Percentiles rank a stretch among this genome's conserved stretches.
Conservation (phyloP, 2,329 filamentous ascomycete genomes). For the Epichloe typhina region DNA sequence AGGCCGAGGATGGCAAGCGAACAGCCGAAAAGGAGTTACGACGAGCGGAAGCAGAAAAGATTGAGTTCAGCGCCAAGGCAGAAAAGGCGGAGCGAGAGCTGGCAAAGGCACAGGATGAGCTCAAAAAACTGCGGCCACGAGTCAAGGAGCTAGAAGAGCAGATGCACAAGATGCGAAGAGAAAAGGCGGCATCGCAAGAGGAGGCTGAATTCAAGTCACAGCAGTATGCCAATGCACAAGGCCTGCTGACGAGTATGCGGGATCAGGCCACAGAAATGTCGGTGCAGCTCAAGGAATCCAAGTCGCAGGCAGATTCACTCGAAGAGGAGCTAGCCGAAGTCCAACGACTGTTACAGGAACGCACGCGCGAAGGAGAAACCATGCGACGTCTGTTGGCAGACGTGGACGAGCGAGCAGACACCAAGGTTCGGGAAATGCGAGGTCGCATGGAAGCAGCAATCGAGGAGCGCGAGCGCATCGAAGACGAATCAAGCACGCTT, state of each 20-base stretch:
- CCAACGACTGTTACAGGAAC: slow-evolving; percentile 72
- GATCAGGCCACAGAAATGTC: slow-evolving; percentile 81
- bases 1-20: slow-evolving; percentile 67
- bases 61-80: slow-evolving; percentile 58
- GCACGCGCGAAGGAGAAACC: slow-evolving; percentile 83
- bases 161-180: slow-evolving; percentile 51
- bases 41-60: slow-evolving; percentile 63
- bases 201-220: slow-evolving; percentile 74
- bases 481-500: slow-evolving; percentile 74
- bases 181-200: slow-evolving; percentile 56
- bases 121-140: slow-evolving; percentile 49
- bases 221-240: slow-evolving; percentile 76
- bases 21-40: slow-evolving; percentile 65
- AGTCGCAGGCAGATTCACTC: slow-evolving; percentile 67
- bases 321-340: slow-evolving; percentile 89
- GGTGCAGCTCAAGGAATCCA: slow-evolving; percentile 82
- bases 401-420: slow-evolving; percentile 70
- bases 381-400: slow-evolving; percentile 85
- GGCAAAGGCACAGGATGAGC: slow-evolving; percentile 57
- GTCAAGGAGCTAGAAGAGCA: slow-evolving; percentile 62
- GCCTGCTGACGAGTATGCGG: slow-evolving; percentile 79
- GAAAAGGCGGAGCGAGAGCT: slow-evolving; percentile 64
- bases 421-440: slow-evolving; percentile 76
- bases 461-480: slow-evolving; percentile 86
- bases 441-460: slow-evolving; percentile 76